These are phyloP conservation scores for Lodderomyces beijingensis DNA, from an alignment of 1,139 yeast species.

Conservation along the genomic window DNA sequence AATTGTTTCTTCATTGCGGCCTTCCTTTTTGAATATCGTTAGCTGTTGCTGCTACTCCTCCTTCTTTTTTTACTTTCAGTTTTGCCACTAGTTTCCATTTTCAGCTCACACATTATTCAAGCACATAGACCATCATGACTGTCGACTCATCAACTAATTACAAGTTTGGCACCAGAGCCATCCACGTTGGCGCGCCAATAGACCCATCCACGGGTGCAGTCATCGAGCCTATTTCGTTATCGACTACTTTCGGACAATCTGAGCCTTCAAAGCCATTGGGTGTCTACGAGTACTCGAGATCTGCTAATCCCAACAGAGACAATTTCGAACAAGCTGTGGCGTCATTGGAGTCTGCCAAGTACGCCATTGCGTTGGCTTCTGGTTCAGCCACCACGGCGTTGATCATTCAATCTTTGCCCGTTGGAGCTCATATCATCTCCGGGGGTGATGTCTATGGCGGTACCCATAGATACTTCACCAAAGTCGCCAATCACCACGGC, in stretches of 20 bases:
- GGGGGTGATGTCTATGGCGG: slow-evolving; percentile 93
- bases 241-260: slow-evolving; percentile 82
- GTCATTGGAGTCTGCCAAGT: slow-evolving; percentile 69
- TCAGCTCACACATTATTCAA: not conserved
- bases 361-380: slow-evolving; percentile 76
- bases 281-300: slow-evolving; percentile 78
- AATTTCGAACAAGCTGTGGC: slow-evolving; percentile 80
- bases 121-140: slow-evolving; percentile 17
- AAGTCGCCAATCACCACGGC: slow-evolving; percentile 80
- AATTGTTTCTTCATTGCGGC: no score
- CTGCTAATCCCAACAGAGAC: slow-evolving; percentile 86
- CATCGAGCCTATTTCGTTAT: slow-evolving; percentile 76
- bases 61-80: slow-evolving; percentile 3
- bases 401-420: slow-evolving; percentile 68
- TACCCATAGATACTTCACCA: slow-evolving; percentile 86
- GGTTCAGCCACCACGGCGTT: slow-evolving; percentile 88
- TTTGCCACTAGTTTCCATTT: not conserved
- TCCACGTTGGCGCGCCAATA: slow-evolving; percentile 76
- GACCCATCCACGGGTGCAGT: slow-evolving; percentile 84
- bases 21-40: not conserved
- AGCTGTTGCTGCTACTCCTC: slow-evolving; percentile 1
- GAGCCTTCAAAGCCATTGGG: slow-evolving; percentile 78
- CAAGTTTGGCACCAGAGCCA: slow-evolving; percentile 75
- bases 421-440: slow-evolving; percentile 71
- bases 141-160: slow-evolving; percentile 20